Base-by-base conservation (phyloP, 2,329 filamentous ascomycete species). In the Cladophialophora exuberans region DNA sequence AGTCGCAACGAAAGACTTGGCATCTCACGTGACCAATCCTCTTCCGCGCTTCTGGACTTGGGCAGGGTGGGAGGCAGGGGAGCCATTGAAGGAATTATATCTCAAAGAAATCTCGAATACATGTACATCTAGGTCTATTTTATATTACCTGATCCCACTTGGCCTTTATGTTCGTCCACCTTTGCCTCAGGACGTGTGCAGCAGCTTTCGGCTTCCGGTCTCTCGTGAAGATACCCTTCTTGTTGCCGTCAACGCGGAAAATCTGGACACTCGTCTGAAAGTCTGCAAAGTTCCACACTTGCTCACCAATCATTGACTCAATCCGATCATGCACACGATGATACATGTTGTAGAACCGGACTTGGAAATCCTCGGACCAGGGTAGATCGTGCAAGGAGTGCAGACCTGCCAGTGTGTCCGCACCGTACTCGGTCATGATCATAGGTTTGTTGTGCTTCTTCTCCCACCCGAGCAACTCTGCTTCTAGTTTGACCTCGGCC, bases 311-410 rank as follows among this genome's bases (percentile, higher is more conserved):
- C 3, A 70, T 61, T 9, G 57, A 54, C 1, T 63, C 59, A 0
- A 70, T 20, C 3, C 52, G 33, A 43, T 70, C 69, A 46, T 68
- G 67, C 3, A 71, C 68, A 2, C 65, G 58, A 28, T 68, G 66
- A 13, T 60, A 68, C 65, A n/a, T 67, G 66, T 15, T 65, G 60
- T 11, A 70, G 47, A 17, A 68, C 42, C 6, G 46, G 1, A 52
- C 46, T 50, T 69, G 66, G 50, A 63, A 69, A 54, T 69, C 67
- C 43, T 70, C 67, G 18, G 62, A 66, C 66, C 66, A 69, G 2
- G 63, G 64, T 3, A 68, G 33, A 6, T 60, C 62, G 0, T 52
- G 25, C 1, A 66, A 53, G 2, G 67, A 57, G 47, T 70, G 67
- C 15, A 69, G 38, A 0, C 68, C 68, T 0, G 67, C 54, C 3